Conservation (phyloP, 345 rosid species). For the Pistacia vera region DNA sequence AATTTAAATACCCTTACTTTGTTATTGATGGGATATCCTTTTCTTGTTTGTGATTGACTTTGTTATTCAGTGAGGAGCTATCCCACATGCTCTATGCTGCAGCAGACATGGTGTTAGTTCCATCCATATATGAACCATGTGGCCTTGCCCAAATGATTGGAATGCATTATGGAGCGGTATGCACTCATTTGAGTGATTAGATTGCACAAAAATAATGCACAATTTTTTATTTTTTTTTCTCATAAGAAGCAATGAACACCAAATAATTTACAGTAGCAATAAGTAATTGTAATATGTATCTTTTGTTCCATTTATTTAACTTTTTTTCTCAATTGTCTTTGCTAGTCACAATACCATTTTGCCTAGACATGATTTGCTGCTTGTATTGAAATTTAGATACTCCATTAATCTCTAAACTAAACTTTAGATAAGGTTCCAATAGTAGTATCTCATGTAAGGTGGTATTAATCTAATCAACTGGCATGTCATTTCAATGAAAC, state of each 20-base stretch:
- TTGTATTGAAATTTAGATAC: background rate
- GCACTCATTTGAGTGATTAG: conserved; percentile 16
- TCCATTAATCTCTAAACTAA: too few relatives aligned
- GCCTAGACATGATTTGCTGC: background rate
- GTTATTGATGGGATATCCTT: background rate
- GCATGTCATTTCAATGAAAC: too few relatives aligned
- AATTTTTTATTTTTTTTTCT: too few relatives aligned
- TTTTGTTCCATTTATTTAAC: background rate
- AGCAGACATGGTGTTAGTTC: conserved; percentile 62
- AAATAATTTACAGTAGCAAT: background rate
- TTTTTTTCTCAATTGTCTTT: background rate
- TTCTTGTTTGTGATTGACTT: conserved; percentile 1
- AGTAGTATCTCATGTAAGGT: too few relatives aligned
- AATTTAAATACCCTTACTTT: background rate
- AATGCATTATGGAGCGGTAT: conserved; percentile 62
- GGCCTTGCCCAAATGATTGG: conserved; percentile 74
- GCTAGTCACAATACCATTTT: conserved; percentile 2
- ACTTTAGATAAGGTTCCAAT: too few relatives aligned
- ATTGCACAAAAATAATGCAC: background rate
- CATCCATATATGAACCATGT: conserved; percentile 65
- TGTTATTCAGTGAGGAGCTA: conserved; percentile 50
- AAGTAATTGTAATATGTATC: background rate
- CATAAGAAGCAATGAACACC: too few relatives aligned
- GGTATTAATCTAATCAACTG: too few relatives aligned
- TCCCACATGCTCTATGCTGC: conserved; percentile 71